Conservation (phyloP, 805 yeast genomes). For the Ogataea neopini region DNA sequence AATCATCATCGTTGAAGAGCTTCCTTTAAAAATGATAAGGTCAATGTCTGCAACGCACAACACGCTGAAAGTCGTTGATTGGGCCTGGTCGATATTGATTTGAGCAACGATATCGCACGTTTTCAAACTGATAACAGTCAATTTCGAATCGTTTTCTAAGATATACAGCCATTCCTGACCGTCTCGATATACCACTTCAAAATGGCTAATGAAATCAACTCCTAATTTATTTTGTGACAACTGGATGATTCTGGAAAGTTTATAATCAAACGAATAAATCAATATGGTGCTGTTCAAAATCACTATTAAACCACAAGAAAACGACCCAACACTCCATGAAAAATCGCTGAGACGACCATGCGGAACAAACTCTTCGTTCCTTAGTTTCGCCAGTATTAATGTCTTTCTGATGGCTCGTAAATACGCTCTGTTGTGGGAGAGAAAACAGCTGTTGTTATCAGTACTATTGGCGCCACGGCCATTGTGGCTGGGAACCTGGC, state of each 20-base stretch:
- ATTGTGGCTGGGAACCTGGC: neutral
- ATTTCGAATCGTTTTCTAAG: slow-evolving; percentile 2
- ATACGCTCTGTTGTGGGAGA: slow-evolving; percentile 5
- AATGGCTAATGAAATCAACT: neutral
- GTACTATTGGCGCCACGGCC: slow-evolving; percentile 3
- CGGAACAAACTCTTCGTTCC: slow-evolving; percentile 1
- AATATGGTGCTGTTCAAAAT: slow-evolving; percentile 13
- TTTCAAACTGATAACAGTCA: slow-evolving; percentile 9
- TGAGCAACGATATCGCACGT: slow-evolving; percentile 9
- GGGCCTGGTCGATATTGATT: neutral
- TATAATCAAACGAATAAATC: slow-evolving; percentile 4
- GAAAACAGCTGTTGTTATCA: neutral
- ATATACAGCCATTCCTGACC: slow-evolving; percentile 11
- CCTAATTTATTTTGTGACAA: slow-evolving; percentile 6
- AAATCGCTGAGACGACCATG: slow-evolving; percentile 14
- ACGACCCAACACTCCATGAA: slow-evolving; percentile 4
- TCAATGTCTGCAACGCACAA: slow-evolving; percentile 1
- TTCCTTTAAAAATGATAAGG: slow-evolving; percentile 3
- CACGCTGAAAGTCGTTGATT: neutral
- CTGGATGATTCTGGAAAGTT: slow-evolving; percentile 11
- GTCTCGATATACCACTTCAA: slow-evolving; percentile 1
- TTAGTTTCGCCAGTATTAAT: slow-evolving; percentile 8
- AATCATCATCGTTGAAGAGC: slow-evolving; percentile 5
- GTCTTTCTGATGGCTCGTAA: slow-evolving; percentile 5
- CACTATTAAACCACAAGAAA: slow-evolving; percentile 13